Percentiles rank a stretch among this genome's conserved stretches.
Evolutionary conservation across 805 yeast species (phyloP).

Genomic region (Helenozyma rhizophorensis): DNA sequence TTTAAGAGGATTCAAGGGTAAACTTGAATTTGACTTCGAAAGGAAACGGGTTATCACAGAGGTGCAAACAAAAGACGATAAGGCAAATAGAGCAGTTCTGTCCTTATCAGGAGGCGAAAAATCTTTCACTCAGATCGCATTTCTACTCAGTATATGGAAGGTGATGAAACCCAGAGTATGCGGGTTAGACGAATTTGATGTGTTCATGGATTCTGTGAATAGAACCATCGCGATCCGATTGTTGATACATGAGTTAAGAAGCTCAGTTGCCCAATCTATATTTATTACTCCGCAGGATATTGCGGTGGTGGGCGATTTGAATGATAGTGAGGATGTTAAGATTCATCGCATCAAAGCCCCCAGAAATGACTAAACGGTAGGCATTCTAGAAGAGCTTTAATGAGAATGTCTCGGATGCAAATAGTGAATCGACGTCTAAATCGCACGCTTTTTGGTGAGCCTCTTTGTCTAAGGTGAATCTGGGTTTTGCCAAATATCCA

Average conservation of each 20-base stretch:
- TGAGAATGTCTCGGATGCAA: too few relatives aligned
- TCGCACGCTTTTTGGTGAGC: slow-evolving; percentile 1
- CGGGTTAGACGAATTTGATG: slow-evolving; percentile 96
- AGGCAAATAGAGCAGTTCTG: slow-evolving; percentile 62
- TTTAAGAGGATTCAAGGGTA: slow-evolving; percentile 71
- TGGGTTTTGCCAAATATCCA: not conserved
- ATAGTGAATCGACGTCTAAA: slow-evolving; percentile 1
- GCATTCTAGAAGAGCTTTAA: not conserved
- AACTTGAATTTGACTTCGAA: slow-evolving; percentile 57
- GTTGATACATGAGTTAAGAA: slow-evolving; percentile 63
- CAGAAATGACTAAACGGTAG: slow-evolving; percentile 15
- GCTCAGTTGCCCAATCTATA: slow-evolving; percentile 74
- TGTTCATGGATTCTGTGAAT: slow-evolving; percentile 93
- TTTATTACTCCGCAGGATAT: slow-evolving; percentile 95
- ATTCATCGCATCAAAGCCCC: slow-evolving; percentile 57
- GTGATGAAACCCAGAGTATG: slow-evolving; percentile 84
- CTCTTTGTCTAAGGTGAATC: slow-evolving; percentile 1
- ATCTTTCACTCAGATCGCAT: slow-evolving; percentile 86
- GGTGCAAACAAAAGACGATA: slow-evolving; percentile 59
- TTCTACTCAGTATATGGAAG: slow-evolving; percentile 86
- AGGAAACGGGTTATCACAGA: slow-evolving; percentile 49
- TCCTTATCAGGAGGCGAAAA: slow-evolving; percentile 96
- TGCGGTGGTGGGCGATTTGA: slow-evolving; percentile 57
- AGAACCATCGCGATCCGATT: slow-evolving; percentile 73
- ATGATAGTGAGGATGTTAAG: slow-evolving; percentile 46